Conservation (phyloP, 2,329 filamentous ascomycete genomes). For the Neurospora sp. region DNA sequence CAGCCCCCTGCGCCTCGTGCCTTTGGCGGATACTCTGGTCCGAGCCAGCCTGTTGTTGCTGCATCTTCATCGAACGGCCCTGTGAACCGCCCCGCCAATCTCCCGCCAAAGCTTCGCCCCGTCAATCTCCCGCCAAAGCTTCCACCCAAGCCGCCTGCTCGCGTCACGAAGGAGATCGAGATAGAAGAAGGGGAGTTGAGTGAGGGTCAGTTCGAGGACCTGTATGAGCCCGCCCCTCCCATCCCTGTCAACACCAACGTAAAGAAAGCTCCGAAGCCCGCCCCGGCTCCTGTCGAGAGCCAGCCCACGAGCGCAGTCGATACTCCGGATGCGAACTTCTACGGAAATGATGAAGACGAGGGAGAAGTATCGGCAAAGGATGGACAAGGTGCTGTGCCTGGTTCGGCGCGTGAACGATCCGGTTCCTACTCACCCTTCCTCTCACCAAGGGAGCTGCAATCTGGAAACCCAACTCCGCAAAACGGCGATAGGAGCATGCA, state of each 20-base stretch:
- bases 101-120: not conserved
- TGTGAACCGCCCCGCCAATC: not conserved
- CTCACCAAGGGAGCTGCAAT: slow-evolving; percentile 14
- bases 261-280: slow-evolving; percentile 2
- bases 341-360: slow-evolving; percentile 20
- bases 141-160: slow-evolving; percentile 1
- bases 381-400: not conserved
- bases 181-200: slow-evolving; percentile 69
- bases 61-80: not conserved
- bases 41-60: not conserved
- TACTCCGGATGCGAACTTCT: slow-evolving; percentile 19
- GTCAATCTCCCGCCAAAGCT: not conserved
- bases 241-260: not conserved
- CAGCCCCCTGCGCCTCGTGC: not conserved
- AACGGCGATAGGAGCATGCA: slow-evolving; percentile 2
- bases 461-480: slow-evolving; percentile 8
- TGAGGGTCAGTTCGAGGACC: slow-evolving; percentile 54
- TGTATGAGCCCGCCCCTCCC: slow-evolving; percentile 32
- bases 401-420: slow-evolving; percentile 12
- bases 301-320: slow-evolving; percentile 14
- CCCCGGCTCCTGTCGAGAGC: slow-evolving; percentile 5
- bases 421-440: slow-evolving; percentile 19
- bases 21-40: not conserved
- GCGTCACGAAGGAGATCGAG: slow-evolving; percentile 9
- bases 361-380: slow-evolving; percentile 1